These are phyloP conservation scores for Oryza punctata DNA, from an alignment of 176 grass and related monocot species.

Conservation along the genomic window DNA sequence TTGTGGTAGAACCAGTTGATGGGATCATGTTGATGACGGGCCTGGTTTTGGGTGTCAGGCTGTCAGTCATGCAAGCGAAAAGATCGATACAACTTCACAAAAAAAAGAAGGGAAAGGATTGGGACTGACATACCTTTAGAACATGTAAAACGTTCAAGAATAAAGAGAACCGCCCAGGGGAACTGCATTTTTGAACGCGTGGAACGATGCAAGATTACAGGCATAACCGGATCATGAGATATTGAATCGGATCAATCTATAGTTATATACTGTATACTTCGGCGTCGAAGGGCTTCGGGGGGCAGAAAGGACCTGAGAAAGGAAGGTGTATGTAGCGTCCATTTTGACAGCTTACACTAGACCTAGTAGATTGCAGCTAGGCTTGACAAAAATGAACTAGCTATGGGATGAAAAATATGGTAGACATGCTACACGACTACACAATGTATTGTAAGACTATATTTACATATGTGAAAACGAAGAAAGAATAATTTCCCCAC, in stretches of 20 bases:
- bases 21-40: too few relatives aligned
- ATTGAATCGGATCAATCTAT: not conserved
- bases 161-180: not conserved
- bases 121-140: not conserved
- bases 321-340: not conserved
- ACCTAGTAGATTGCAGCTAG: slow-evolving; percentile 38
- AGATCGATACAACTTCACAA: too few relatives aligned
- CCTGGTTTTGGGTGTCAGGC: too few relatives aligned
- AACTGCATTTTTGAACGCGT: not conserved
- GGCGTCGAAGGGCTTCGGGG: not conserved
- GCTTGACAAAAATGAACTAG: slow-evolving; percentile 41
- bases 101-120: not conserved
- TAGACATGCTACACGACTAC: slow-evolving; percentile 51
- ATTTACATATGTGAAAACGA: slow-evolving; percentile 51
- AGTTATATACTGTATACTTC: slow-evolving; percentile 11
- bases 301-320: slow-evolving; percentile 14
- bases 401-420: slow-evolving; percentile 41
- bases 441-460: slow-evolving; percentile 33
- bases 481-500: slow-evolving; percentile 22
- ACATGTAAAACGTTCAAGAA: not conserved
- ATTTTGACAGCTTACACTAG: slow-evolving; percentile 24
- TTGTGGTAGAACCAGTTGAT: too few relatives aligned
- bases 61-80: too few relatives aligned
- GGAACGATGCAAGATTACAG: not conserved
- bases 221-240: not conserved